Evolutionary conservation across 768 basidiomycete species (phyloP), one percentile per base, ranked within the genome.

Genomic region (Collybia sordida): DNA sequence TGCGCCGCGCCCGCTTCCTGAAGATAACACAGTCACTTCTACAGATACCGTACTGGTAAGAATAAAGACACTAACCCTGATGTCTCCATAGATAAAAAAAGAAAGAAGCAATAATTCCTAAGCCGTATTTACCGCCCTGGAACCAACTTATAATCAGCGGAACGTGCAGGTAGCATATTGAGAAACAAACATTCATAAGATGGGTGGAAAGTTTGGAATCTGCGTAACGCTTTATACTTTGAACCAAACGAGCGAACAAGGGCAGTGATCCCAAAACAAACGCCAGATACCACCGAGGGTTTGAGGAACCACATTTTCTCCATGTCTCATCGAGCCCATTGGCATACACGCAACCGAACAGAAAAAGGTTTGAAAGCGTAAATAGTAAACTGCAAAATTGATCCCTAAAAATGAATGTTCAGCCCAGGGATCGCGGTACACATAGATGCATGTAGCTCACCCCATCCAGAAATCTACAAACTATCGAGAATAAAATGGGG

Each of bases 381-480:
- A 88, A 95, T 5, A 77, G 67, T 36, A 97, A 74, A 56, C 88
- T 92, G 69, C 88, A 90, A 59, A 90, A 79, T 57, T 92, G 89
- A 60, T 93, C 91, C 12, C 89, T 91, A 59, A 6, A 28, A 24
- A 35, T 21, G n/a, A 19, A 40, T 37, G 6, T 37, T 52, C 1
- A 46, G 19, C 34, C 6, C 47, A 35, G n/a, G 21, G 36, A 12
- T 0, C 11, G n/a, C n/a, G 17, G 46, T 25, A 45, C 12, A 22
- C 8, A 35, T 18, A 37, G 24, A 41, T 34, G 17, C n/a, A n/a
- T 9, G 28, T 31, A 2, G 61, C 79, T 47, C 64, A 89, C 88
- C 89, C 91, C 64, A 93, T 75, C 91, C 91, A 93, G 81, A 93
- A 90, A 73, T 92, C 91, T 15, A 85, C 69, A 63, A 93, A 93